These are phyloP conservation scores for Globisporangium cystogenes DNA, from an alignment of 352 stramenopile genomes.

Conservation along the genomic window DNA sequence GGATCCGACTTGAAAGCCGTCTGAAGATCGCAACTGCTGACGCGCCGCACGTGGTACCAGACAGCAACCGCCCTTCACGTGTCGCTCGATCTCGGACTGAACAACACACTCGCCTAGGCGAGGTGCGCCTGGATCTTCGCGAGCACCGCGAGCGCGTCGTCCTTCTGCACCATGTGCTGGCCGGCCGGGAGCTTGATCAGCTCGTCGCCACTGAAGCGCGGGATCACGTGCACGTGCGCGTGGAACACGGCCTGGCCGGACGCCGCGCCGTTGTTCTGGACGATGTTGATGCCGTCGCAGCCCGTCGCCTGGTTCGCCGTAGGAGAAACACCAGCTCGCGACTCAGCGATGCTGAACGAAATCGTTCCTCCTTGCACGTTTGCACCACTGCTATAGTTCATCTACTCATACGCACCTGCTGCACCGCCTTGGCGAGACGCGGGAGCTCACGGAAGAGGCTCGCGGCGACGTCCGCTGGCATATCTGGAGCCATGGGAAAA, in stretches of 20 bases:
- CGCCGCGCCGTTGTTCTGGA: constrained; percentile 75
- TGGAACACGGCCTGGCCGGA: constrained; percentile 75
- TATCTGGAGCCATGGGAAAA: constrained; percentile 28
- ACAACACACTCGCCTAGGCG: constrained; percentile 20
- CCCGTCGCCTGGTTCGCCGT: constrained; percentile 37
- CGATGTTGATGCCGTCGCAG: constrained; percentile 65
- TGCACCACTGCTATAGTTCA: neutral
- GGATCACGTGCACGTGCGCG: constrained; percentile 78
- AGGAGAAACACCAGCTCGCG: too few species aligned
- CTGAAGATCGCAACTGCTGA: too few species aligned
- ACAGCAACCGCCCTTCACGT: too few species aligned
- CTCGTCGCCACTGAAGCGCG: constrained; percentile 55
- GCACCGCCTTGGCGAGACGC: constrained; percentile 66
- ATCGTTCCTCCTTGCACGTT: too few species aligned
- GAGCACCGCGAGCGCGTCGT: constrained; percentile 52
- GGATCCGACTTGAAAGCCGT: too few species aligned
- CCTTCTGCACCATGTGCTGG: constrained; percentile 55
- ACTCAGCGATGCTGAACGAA: neutral
- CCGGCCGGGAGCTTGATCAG: constrained; percentile 50
- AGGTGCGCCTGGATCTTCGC: constrained; percentile 76
- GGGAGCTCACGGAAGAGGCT: constrained; percentile 71
- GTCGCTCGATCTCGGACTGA: too few species aligned
- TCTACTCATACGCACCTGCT: constrained; percentile 40
- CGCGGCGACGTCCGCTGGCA: constrained; percentile 64
- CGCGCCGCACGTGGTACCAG: too few species aligned